phyloP scores from a whole-genome alignment of 1,284 basidiomycete species.

The Puccinia horiana region DNA sequence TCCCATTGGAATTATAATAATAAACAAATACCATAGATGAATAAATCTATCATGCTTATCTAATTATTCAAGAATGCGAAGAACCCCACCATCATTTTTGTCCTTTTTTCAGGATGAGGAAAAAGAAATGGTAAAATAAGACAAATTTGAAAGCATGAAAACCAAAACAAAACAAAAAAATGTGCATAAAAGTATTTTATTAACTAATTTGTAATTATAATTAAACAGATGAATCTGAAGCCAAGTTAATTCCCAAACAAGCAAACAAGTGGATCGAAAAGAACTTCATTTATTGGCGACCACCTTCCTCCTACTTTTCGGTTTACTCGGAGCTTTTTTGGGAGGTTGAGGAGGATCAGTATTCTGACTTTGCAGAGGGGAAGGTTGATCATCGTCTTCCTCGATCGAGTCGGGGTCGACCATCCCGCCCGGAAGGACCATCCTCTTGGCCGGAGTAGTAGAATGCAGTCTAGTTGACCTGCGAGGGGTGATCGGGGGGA shows the following conservation, averaged over 20 bases:
- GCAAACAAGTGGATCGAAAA: background rate
- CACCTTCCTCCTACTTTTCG: slow-evolving; percentile 7
- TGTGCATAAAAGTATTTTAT: no score
- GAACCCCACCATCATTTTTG: no score
- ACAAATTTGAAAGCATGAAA: no score
- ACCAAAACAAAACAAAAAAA: no score
- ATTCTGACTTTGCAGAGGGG: background rate
- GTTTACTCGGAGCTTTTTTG: background rate
- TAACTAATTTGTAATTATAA: no score
- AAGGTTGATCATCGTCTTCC: slow-evolving; percentile 14
- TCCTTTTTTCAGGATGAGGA: no score
- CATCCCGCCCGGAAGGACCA: slow-evolving; percentile 14
- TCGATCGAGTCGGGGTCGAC: slow-evolving; percentile 21
- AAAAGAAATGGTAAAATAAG: no score
- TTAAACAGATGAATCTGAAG: background rate
- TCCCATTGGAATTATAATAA: no score
- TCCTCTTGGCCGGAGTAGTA: slow-evolving; percentile 22
- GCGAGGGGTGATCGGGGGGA: slow-evolving; percentile 29
- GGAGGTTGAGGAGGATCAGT: background rate
- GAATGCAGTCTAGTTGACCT: slow-evolving; percentile 29
- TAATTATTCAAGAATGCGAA: no score
- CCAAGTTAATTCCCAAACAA: background rate
- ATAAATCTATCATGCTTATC: no score
- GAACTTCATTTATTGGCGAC: background rate
- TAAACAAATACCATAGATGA: no score